These are phyloP conservation scores for Zasmidium angulare DNA, from an alignment of 2,329 filamentous ascomycete species.

Conservation along the genomic window DNA sequence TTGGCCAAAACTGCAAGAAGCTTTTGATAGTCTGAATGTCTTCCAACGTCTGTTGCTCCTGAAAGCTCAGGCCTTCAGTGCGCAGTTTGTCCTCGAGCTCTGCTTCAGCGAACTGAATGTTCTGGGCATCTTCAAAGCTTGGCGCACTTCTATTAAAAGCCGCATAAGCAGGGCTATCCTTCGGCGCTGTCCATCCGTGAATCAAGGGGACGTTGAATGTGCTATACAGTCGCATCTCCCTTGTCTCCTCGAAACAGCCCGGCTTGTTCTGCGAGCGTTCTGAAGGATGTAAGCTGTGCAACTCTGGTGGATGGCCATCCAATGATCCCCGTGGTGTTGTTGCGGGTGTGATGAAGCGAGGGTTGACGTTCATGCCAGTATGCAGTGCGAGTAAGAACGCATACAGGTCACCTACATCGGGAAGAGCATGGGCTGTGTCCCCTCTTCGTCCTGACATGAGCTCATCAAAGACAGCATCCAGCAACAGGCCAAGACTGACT, in stretches of 20 bases:
- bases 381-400: slow-evolving; percentile 83
- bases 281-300: slow-evolving; percentile 37
- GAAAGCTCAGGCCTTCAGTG: slow-evolving; percentile 61
- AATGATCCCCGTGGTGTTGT: slow-evolving; percentile 24
- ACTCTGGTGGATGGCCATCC: slow-evolving; percentile 32
- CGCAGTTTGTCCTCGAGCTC: slow-evolving; percentile 79
- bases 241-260: slow-evolving; percentile 85
- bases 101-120: slow-evolving; percentile 83
- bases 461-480: slow-evolving; percentile 91
- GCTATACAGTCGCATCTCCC: slow-evolving; percentile 86
- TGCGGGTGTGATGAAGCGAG: slow-evolving; percentile 67
- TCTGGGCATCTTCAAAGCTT: slow-evolving; percentile 90
- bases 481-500: slow-evolving; percentile 78
- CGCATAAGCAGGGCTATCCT: slow-evolving; percentile 62
- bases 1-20: slow-evolving; percentile 77
- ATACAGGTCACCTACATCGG: slow-evolving; percentile 86
- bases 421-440: slow-evolving; percentile 64
- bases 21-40: slow-evolving; percentile 82
- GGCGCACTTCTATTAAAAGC: slow-evolving; percentile 73
- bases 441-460: slow-evolving; percentile 75
- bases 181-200: slow-evolving; percentile 86
- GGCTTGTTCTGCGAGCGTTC: slow-evolving; percentile 46
- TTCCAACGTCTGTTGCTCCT: slow-evolving; percentile 77
- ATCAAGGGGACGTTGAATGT: slow-evolving; percentile 86
- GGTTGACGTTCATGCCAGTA: slow-evolving; percentile 98